Evolutionary conservation across 805 yeast species (phyloP).

Genomic region (Myxozyma nipponensis): DNA sequence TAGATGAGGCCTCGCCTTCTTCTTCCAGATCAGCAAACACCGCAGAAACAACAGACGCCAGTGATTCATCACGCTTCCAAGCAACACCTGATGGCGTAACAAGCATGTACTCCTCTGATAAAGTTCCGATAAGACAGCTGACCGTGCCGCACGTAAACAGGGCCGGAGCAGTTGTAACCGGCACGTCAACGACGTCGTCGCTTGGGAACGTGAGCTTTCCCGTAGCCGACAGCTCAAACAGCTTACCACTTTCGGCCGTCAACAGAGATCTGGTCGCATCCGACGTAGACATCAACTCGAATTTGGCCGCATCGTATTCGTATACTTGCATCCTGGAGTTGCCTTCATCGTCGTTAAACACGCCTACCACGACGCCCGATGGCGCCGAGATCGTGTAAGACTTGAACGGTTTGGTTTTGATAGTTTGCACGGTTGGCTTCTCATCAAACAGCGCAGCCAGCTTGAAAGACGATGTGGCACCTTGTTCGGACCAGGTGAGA

Average conservation of each 20-base stretch:
- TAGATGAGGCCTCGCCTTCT: constrained; percentile 27
- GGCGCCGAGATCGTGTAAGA: constrained; percentile 3
- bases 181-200: background rate
- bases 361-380: background rate
- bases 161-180: background rate
- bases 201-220: background rate
- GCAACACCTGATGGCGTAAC: constrained; percentile 5
- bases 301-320: background rate
- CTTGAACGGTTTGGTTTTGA: constrained; percentile 5
- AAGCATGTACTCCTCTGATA: constrained; percentile 7
- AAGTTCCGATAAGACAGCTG: constrained; percentile 10
- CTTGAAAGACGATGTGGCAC: constrained; percentile 5
- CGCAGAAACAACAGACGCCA: constrained; percentile 29
- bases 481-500: constrained; percentile 14
- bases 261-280: background rate
- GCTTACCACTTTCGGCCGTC: background rate
- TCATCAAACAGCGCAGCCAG: constrained; percentile 1
- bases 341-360: background rate
- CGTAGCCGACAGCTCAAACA: background rate
- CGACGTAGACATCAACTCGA: background rate
- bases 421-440: background rate
- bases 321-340: background rate
- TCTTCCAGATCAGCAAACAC: constrained; percentile 33
- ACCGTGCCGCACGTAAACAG: constrained; percentile 10
- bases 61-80: constrained; percentile 35